Evolutionary conservation across 2,329 filamentous ascomycete genomes (phyloP).

Genomic region (Penicillium griseofulvum): DNA sequence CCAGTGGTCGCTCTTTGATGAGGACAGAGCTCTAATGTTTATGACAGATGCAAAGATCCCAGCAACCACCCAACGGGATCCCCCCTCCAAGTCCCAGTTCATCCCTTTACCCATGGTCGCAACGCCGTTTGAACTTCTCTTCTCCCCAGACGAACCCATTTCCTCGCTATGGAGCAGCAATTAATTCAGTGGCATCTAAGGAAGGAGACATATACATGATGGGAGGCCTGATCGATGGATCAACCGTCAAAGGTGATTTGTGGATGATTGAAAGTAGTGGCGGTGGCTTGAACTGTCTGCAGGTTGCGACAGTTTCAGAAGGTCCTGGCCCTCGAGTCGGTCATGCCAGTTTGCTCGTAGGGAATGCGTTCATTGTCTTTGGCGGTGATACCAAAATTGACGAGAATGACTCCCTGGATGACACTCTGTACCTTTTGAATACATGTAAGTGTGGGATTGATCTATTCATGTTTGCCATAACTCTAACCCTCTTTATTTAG

Average conservation of each 20-base stretch:
- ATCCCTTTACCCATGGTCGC: conserved; percentile 93
- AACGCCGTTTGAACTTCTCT: conserved; percentile 81
- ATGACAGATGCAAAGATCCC: conserved; percentile 32
- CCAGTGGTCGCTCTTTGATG: not conserved
- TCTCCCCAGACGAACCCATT: conserved; percentile 82
- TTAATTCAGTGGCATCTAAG: conserved; percentile 88
- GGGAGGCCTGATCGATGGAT: conserved; percentile 92
- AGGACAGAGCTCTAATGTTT: not conserved
- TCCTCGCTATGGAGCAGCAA: conserved; percentile 92
- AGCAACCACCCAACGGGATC: conserved; percentile 57
- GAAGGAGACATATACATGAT: conserved; percentile 97
- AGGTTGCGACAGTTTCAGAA: conserved; percentile 85
- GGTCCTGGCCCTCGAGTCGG: conserved; percentile 93
- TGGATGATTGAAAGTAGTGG: conserved; percentile 93
- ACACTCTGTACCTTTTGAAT: conserved; percentile 93
- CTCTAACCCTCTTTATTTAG: conserved; percentile 50
- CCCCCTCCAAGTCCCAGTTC: conserved; percentile 61
- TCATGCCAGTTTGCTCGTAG: conserved; percentile 88
- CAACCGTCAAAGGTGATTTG: conserved; percentile 92
- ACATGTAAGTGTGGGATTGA: conserved; percentile 69
- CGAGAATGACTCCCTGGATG: conserved; percentile 84
- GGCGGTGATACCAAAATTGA: conserved; percentile 98
- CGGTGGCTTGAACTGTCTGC: conserved; percentile 83
- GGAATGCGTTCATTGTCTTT: conserved; percentile 98
- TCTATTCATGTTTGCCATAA: conserved; percentile 20